Evolutionary conservation across 768 basidiomycete species (phyloP), one percentile per base, ranked within the genome.

Genomic region (Dictyophora rubrovolvata): DNA sequence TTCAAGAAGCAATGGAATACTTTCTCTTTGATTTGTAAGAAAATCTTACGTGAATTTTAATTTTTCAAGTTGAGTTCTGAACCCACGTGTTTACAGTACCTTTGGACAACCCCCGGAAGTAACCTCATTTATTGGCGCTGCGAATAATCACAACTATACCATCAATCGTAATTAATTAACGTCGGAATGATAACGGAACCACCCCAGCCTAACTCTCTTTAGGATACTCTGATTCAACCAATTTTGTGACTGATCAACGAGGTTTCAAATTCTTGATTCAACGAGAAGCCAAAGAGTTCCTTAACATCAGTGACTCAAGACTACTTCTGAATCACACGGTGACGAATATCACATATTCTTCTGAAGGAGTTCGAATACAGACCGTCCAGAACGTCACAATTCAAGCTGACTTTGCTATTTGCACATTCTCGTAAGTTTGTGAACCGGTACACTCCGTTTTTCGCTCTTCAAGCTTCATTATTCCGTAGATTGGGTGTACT

Each of bases 81-180:
- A 4, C 4, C 42, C 12, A 42, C 14, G 42, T 42, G 42, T 18
- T 53, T 46, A 2, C 16, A 49, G 36, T 22, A 80, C 83, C 63
- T 82, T 78, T 64, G 79, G 74, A 42, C 77, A 86, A 64, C 75
- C 80, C 2, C 85, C 85, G 1, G 82, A 83, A 34, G 76, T 84
- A 65, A 80, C 79, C 0, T 85, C 84, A 0, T 79, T 79, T 73
- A 70, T 86, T 20, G 82, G 82, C n/a, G 77, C 81, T 5, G 75
- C 83, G 14, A 48, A 84, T 83, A 79, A 77, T 53, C 82, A 84
- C 64, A 86, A 86, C 65, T 82, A 79, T 63, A 86, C 86, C 16
- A 77, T 74, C 64, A 71, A 77, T 54, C 23, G 53, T 54, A 54
- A 20, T 14, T 28, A 20, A 28, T 34, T 42, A 14, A 42, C 2